Percentiles rank a stretch among this genome's conserved stretches.
These are phyloP conservation scores for Mycena crocata DNA, from an alignment of 768 basidiomycete genomes.

Conservation along the genomic window DNA sequence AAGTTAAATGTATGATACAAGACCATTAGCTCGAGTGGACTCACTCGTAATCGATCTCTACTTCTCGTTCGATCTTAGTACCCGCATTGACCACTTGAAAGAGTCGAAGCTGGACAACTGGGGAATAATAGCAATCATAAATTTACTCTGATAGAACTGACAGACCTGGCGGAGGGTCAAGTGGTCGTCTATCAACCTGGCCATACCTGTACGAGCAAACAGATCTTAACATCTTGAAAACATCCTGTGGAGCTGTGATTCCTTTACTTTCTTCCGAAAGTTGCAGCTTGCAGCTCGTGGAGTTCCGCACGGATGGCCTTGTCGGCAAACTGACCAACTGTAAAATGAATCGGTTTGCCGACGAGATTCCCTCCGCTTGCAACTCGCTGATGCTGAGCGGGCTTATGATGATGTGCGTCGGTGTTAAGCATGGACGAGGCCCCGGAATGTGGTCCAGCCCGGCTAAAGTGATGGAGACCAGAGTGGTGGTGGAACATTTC, in stretches of 20 bases:
- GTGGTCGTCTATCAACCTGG: conserved; percentile 69
- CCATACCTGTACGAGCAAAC: conserved; percentile 59
- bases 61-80: conserved; percentile 52
- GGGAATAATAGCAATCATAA: background rate
- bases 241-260: background rate
- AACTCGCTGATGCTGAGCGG: background rate
- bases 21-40: conserved; percentile 29
- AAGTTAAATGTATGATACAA: conserved; percentile 11
- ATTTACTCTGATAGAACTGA: background rate
- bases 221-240: conserved; percentile 2
- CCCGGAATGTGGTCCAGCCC: conserved; percentile 28
- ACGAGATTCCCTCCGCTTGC: conserved; percentile 43
- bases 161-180: conserved; percentile 68
- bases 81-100: conserved; percentile 59
- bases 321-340: conserved; percentile 71
- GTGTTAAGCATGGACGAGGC: conserved; percentile 24
- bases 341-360: conserved; percentile 66
- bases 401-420: conserved; percentile 13
- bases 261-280: conserved; percentile 75
- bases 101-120: conserved; percentile 63
- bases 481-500: conserved; percentile 20
- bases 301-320: conserved; percentile 66
- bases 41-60: conserved; percentile 64
- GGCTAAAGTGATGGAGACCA: conserved; percentile 19
- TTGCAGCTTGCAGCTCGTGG: conserved; percentile 71